phyloP scores from a whole-genome alignment of 441 rosid genomes.

The Brassica balearica region DNA sequence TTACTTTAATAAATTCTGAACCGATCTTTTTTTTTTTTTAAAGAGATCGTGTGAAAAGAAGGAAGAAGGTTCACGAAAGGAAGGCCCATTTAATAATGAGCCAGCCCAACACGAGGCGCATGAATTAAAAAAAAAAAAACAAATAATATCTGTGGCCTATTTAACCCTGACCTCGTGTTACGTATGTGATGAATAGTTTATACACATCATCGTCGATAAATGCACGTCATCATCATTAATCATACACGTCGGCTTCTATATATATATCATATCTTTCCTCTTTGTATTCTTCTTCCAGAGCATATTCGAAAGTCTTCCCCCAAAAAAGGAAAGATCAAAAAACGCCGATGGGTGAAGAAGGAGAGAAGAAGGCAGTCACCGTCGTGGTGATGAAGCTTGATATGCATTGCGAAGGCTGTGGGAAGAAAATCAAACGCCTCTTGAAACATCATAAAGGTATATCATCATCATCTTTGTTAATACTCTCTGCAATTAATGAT shows the following conservation, averaged over 20 bases:
- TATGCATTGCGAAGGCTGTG: constrained; percentile 93
- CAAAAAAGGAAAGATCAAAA: constrained; percentile 5
- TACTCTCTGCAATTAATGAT: neutral
- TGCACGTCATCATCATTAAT: constrained; percentile 13
- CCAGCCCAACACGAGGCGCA: constrained; percentile 43
- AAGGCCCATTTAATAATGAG: constrained; percentile 36
- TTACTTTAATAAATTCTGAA: too few relatives aligned
- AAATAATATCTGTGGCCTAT: constrained; percentile 23
- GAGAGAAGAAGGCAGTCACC: constrained; percentile 60
- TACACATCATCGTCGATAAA: constrained; percentile 8
- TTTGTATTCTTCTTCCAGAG: constrained; percentile 28
- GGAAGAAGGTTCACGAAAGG: constrained; percentile 9
- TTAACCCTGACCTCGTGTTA: constrained; percentile 36
- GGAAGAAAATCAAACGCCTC: constrained; percentile 70
- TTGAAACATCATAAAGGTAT: constrained; percentile 63
- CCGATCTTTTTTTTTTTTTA: neutral
- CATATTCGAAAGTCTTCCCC: constrained; percentile 25
- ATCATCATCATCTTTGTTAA: neutral
- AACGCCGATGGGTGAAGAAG: constrained; percentile 64
- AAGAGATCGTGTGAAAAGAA: neutral
- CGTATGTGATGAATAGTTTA: constrained; percentile 9
- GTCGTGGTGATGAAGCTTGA: constrained; percentile 78
- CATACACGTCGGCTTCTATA: constrained; percentile 46
- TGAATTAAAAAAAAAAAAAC: neutral
- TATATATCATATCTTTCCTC: constrained; percentile 27